These are phyloP conservation scores for Trichophyton simii DNA, from an alignment of 2,329 filamentous ascomycete genomes.

Conservation along the genomic window DNA sequence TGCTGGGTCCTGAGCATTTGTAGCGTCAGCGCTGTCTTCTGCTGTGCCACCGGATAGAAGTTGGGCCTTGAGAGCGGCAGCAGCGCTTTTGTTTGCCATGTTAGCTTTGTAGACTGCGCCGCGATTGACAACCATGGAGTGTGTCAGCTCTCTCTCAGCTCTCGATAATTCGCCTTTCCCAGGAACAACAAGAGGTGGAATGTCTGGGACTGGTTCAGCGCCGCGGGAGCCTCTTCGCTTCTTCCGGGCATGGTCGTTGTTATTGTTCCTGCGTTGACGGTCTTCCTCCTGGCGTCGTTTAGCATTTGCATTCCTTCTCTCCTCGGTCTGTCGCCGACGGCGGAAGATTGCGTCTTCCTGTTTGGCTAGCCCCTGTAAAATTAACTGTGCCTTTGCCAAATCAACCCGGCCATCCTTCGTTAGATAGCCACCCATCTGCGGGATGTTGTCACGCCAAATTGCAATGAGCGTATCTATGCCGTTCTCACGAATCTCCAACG, in stretches of 20 bases:
- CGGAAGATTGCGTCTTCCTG: slow-evolving; percentile 92
- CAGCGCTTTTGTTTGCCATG: slow-evolving; percentile 84
- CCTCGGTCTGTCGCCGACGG: slow-evolving; percentile 72
- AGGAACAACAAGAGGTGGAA: slow-evolving; percentile 46
- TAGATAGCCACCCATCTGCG: slow-evolving; percentile 85
- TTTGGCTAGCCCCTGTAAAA: slow-evolving; percentile 75
- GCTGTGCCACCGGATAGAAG: slow-evolving; percentile 42
- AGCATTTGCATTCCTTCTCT: slow-evolving; percentile 65
- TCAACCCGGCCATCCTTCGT: slow-evolving; percentile 92
- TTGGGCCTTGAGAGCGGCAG: slow-evolving; percentile 71
- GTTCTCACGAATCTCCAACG: slow-evolving; percentile 90
- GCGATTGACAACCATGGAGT: slow-evolving; percentile 78
- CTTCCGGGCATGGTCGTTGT: slow-evolving; percentile 27
- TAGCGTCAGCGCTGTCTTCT: slow-evolving; percentile 17
- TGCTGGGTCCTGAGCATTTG: slow-evolving; percentile 16
- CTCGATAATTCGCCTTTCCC: slow-evolving; percentile 42
- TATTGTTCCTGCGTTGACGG: slow-evolving; percentile 36
- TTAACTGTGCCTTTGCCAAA: slow-evolving; percentile 71
- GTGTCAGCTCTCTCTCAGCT: slow-evolving; percentile 54
- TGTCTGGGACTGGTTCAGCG: slow-evolving; percentile 31
- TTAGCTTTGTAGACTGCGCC: slow-evolving; percentile 55
- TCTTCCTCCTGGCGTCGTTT: slow-evolving; percentile 67
- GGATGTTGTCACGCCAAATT: slow-evolving; percentile 92
- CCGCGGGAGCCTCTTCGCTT: slow-evolving; percentile 32
- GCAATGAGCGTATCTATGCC: slow-evolving; percentile 91